Evolutionary conservation across 345 rosid species (phyloP).

Genomic region (Eucalyptus sp.): DNA sequence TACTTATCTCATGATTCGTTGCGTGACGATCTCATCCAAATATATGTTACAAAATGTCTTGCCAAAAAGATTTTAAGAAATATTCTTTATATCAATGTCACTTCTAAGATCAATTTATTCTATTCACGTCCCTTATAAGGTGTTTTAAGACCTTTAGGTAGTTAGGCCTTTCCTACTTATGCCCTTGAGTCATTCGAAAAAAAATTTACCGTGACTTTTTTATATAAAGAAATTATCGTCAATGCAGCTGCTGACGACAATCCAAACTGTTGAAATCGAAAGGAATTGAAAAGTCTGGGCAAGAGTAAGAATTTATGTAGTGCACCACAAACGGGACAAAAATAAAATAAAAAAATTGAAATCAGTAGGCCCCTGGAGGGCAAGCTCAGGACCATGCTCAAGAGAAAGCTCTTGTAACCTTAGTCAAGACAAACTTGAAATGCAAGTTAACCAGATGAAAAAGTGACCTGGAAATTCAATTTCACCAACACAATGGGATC

Average conservation of each 20-base stretch:
- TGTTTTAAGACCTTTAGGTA: too few species aligned
- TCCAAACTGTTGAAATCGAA: too few species aligned
- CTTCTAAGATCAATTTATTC: not conserved
- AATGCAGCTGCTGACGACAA: too few species aligned
- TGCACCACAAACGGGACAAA: too few species aligned
- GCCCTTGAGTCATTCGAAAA: too few species aligned
- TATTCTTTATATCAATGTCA: not conserved
- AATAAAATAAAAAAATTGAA: not conserved
- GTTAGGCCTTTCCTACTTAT: too few species aligned
- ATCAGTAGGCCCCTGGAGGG: not conserved
- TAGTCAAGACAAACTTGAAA: not conserved
- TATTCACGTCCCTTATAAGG: not conserved
- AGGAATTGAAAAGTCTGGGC: too few species aligned
- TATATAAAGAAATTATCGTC: too few species aligned
- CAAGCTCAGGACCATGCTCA: not conserved
- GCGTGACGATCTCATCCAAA: not conserved
- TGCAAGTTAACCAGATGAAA: not conserved
- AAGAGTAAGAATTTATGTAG: too few species aligned
- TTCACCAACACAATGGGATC: not conserved
- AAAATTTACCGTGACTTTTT: too few species aligned
- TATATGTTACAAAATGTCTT: not conserved
- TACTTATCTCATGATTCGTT: not conserved
- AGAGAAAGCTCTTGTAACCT: not conserved
- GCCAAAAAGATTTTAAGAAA: not conserved
- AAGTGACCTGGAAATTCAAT: not conserved